phyloP scores from a whole-genome alignment of 371 early-diverging fungal species.

The Quaeritorhiza haematococci region DNA sequence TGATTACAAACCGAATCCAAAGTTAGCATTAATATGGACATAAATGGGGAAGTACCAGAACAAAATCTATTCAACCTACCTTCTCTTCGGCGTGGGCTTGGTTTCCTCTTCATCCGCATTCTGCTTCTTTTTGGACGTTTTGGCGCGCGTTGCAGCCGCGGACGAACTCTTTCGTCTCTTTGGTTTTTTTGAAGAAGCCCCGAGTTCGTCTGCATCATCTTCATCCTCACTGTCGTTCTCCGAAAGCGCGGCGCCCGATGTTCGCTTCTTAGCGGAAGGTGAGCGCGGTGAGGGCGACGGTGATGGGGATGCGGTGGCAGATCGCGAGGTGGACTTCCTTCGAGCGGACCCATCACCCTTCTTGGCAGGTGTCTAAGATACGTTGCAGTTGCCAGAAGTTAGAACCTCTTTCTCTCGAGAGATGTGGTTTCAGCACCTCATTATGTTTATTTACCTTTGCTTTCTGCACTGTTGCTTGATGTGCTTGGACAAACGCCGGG shows the following conservation, averaged over 20 bases:
- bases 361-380: not conserved
- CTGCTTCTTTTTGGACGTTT: constrained; percentile 5
- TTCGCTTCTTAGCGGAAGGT: not conserved
- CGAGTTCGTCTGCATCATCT: constrained; percentile 4
- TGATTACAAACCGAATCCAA: not conserved
- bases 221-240: constrained; percentile 6
- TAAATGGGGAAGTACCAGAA: not conserved
- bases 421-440: not conserved
- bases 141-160: not conserved
- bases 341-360: not conserved
- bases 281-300: not conserved
- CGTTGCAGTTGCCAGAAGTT: constrained; percentile 1
- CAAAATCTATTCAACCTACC: not conserved
- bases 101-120: not conserved
- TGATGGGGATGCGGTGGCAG: not conserved
- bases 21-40: not conserved
- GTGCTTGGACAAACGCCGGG: constrained; percentile 17
- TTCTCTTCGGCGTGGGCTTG: not conserved
- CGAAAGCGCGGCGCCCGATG: not conserved
- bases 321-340: not conserved
- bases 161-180: constrained; percentile 1
- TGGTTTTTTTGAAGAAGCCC: not conserved
- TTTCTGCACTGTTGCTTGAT: constrained; percentile 6
- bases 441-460: constrained; percentile 1
- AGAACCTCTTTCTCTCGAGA: too few relatives aligned